phyloP scores from a whole-genome alignment of 306 rosid species.

The Pyrus communis region DNA sequence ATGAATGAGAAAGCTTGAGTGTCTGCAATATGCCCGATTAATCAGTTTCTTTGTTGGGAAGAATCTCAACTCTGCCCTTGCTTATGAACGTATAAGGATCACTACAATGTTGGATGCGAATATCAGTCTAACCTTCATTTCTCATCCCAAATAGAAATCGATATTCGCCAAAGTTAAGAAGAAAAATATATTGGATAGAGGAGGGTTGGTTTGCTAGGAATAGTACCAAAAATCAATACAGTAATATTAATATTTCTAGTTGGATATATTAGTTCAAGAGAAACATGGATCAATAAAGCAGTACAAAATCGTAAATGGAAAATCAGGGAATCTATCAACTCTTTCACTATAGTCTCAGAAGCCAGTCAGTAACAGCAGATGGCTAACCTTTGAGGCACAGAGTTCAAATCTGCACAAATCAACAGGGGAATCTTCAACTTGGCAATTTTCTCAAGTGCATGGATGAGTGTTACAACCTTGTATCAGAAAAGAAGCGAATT shows the following conservation, averaged over 20 bases:
- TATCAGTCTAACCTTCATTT: not conserved
- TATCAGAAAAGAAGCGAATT: not conserved
- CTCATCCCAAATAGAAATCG: not conserved
- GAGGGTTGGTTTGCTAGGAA: not conserved
- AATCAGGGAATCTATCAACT: not conserved
- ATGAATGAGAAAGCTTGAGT: conserved; percentile 7
- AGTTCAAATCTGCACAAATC: conserved; percentile 29
- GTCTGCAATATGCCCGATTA: conserved; percentile 10
- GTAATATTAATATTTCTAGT: not conserved
- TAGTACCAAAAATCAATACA: too few relatives aligned
- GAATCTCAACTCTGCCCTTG: not conserved
- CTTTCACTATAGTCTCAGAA: not conserved
- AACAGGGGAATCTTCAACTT: conserved; percentile 12
- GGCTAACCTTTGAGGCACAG: conserved; percentile 18
- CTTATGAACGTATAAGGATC: conserved; percentile 14
- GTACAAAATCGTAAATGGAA: not conserved
- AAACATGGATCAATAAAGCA: not conserved
- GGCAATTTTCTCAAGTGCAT: conserved; percentile 13
- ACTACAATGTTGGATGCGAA: conserved; percentile 6
- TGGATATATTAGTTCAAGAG: not conserved
- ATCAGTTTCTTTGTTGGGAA: not conserved
- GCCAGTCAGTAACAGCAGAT: not conserved
- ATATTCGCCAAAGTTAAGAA: not conserved
- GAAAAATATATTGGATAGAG: not conserved
- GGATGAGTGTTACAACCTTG: conserved; percentile 18